Evolutionary conservation across 352 stramenopile genomes (phyloP).

Genomic region (Phytophthora pini): DNA sequence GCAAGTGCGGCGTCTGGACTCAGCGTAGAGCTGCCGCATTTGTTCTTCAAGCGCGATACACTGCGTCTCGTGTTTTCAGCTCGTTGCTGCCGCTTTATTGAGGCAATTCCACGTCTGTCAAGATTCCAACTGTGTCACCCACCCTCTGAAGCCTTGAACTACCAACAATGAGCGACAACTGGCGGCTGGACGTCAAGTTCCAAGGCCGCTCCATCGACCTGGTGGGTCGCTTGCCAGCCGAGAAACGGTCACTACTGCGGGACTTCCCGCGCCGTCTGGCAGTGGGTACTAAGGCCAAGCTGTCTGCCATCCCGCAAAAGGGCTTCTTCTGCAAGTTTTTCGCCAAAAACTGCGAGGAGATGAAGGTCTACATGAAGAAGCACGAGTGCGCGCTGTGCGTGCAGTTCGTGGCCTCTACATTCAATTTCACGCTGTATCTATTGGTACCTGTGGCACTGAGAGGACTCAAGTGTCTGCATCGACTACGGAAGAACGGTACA

Average conservation of each 20-base stretch:
- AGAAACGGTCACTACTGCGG: conserved; percentile 79
- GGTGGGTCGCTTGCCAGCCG: conserved; percentile 75
- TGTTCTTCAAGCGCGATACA: conserved; percentile 4
- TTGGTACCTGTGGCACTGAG: conserved; percentile 71
- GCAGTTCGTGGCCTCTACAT: conserved; percentile 81
- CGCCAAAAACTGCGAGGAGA: conserved; percentile 83
- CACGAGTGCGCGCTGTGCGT: conserved; percentile 86
- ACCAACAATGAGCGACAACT: conserved; percentile 69
- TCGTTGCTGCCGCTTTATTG: background rate
- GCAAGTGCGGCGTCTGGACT: conserved; percentile 9
- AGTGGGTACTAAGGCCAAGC: conserved; percentile 81
- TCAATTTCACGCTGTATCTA: conserved; percentile 88
- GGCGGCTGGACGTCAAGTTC: conserved; percentile 88
- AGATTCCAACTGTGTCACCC: background rate
- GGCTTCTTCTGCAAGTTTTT: conserved; percentile 92
- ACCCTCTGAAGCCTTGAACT: background rate
- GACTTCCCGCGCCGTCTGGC: conserved; percentile 83
- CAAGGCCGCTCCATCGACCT: conserved; percentile 74
- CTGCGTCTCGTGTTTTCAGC: conserved; percentile 10
- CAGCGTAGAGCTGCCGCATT: conserved; percentile 1
- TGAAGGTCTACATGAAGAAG: conserved; percentile 91
- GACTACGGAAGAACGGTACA: conserved; percentile 80
- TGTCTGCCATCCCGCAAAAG: conserved; percentile 81
- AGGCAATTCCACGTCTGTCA: background rate
- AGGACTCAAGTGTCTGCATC: conserved; percentile 80